Conservation (phyloP, 2,329 filamentous ascomycete genomes). For the Fusarium marasasianum region DNA sequence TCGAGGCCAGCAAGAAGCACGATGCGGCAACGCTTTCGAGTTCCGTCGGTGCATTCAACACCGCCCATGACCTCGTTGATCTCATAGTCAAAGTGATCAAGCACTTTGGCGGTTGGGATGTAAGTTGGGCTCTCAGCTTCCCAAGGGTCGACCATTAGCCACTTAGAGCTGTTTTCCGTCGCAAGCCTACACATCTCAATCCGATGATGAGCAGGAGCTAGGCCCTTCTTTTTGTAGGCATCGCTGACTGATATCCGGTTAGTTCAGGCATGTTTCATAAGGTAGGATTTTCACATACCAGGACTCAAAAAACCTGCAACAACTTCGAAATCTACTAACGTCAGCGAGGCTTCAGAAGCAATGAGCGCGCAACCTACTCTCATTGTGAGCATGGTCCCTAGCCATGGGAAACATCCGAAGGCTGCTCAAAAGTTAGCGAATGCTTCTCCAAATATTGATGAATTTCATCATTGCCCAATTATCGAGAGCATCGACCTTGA, state of each 20-base stretch:
- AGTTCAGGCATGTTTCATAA: neutral
- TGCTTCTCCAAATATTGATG: neutral
- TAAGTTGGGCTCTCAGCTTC: constrained; percentile 85
- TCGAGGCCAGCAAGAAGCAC: constrained; percentile 84
- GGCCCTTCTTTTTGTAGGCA: constrained; percentile 51
- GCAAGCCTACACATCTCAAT: constrained; percentile 84
- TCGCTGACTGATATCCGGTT: constrained; percentile 42
- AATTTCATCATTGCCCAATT: neutral
- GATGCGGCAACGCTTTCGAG: constrained; percentile 74
- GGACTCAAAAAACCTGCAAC: constrained; percentile 72
- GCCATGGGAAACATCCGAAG: constrained; percentile 80
- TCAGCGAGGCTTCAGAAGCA: constrained; percentile 2
- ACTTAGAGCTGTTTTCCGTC: constrained; percentile 75
- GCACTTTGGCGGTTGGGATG: constrained; percentile 85
- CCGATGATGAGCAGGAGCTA: constrained; percentile 51
- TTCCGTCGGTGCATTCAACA: constrained; percentile 73
- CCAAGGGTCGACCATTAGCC: constrained; percentile 87
- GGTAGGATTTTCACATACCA: constrained; percentile 28
- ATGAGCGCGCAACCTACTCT: constrained; percentile 37
- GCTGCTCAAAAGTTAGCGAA: constrained; percentile 6
- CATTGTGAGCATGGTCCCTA: constrained; percentile 74
- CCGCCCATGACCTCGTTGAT: constrained; percentile 84
- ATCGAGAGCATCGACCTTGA: neutral
- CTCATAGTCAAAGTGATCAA: constrained; percentile 91
- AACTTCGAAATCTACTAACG: constrained; percentile 71